Evolutionary conservation across 495 filamentous ascomycete species (phyloP), one percentile per base, ranked within the genome.

Genomic region (Peziza echinospora): DNA sequence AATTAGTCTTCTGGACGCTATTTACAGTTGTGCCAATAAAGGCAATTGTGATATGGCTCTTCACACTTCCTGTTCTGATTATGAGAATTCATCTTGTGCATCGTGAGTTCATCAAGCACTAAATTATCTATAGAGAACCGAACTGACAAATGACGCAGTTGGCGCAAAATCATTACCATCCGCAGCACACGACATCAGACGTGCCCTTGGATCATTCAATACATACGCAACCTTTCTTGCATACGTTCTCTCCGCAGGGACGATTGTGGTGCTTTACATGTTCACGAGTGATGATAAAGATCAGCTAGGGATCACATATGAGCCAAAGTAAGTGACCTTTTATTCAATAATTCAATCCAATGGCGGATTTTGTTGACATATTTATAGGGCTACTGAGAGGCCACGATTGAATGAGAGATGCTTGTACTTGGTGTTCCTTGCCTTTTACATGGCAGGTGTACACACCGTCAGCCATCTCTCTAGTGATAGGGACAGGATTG

Each of bases 51-150:
- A 79, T 85, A 62, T 71, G 89, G 54, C 66, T 85, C 41, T 67
- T 71, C 26, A 66, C 85, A 46, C 79, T 89, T 59, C 60, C 65
- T 24, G 63, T 76, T 49, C 62, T 77, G 56, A 73, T 93, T 51
- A 70, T 94, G 23, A 82, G 89, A 47, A 82, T 94, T 51, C 72
- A 79, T 34, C 78, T 89, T 54, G 71, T 92, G 60, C 91, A 94
- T 61, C 56, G 73, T 57, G 67, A 62, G 57, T 61, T 51, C 28
- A 26, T 23, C 19, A 37, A 13, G 30, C 19, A 11, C 21, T 22
- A 13, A 11, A 1, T 13, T 2, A 19, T n/a, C 3, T 43, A 25
- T 25, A 26, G 22, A 30, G 21, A 13, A 28, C 21, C 34, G 43
- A 2, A 24, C n/a, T 16, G 21, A 26, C 28, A 44, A 45, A 39